Percentiles rank a stretch among this genome's conserved stretches.
These are phyloP conservation scores for Blastocystis hominis DNA, from an alignment of 352 stramenopile species.

Conservation along the genomic window DNA sequence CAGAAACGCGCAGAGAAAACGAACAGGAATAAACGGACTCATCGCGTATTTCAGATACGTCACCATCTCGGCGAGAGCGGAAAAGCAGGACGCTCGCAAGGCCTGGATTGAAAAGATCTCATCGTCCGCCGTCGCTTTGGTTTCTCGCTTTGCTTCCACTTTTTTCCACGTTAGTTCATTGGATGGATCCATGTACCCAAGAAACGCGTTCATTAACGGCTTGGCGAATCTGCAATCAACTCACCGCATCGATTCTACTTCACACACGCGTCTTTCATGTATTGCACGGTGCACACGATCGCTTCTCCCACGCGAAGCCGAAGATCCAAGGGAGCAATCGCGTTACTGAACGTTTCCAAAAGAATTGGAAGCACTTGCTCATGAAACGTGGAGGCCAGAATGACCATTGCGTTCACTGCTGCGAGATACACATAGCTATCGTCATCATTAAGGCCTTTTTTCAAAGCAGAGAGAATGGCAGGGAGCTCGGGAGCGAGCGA, in stretches of 20 bases:
- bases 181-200: neutral
- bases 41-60: neutral
- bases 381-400: neutral
- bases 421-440: conserved; percentile 29
- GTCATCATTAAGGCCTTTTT: neutral
- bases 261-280: neutral
- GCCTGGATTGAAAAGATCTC: neutral
- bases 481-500: neutral
- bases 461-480: neutral
- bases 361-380: neutral
- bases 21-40: neutral
- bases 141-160: neutral
- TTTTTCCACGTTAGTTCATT: neutral
- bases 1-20: neutral
- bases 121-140: neutral
- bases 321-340: neutral
- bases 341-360: neutral
- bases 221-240: neutral
- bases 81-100: neutral
- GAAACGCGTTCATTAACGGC: neutral
- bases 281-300: neutral
- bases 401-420: neutral
- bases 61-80: neutral
- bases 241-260: neutral
- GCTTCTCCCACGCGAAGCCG: neutral